A percentile compares a stretch with the other conserved stretches of the same genome.
These are phyloP conservation scores for Diutina mesorugosa DNA, from an alignment of 1,139 yeast species.

Conservation along the genomic window DNA sequence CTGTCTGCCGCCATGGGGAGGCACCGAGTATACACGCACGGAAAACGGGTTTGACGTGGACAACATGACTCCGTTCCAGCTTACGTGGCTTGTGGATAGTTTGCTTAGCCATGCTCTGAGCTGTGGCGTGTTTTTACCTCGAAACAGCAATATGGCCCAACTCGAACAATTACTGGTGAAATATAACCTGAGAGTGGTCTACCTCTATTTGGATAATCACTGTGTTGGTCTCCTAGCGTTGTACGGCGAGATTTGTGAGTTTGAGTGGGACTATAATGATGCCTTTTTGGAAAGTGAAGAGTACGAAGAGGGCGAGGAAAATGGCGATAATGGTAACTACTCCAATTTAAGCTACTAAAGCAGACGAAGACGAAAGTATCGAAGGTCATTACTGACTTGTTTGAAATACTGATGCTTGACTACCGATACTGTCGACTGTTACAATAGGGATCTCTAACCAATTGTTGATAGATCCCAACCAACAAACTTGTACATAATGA, in stretches of 20 bases:
- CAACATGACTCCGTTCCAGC: slow-evolving; percentile 34
- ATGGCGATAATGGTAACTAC: background rate
- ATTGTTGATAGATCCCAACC: too few species aligned
- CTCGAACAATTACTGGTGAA: slow-evolving; percentile 9
- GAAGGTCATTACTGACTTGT: too few species aligned
- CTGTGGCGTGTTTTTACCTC: slow-evolving; percentile 65
- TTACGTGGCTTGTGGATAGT: slow-evolving; percentile 30
- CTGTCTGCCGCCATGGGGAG: slow-evolving; percentile 97
- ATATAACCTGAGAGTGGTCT: slow-evolving; percentile 23
- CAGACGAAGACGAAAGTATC: too few species aligned
- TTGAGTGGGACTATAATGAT: background rate
- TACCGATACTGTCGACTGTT: too few species aligned
- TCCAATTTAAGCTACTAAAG: too few species aligned
- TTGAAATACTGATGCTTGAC: too few species aligned
- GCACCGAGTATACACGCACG: slow-evolving; percentile 45
- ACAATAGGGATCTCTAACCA: too few species aligned
- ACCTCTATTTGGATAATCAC: slow-evolving; percentile 27
- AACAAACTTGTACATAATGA: too few species aligned
- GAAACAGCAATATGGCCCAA: slow-evolving; percentile 51
- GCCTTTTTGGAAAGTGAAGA: background rate
- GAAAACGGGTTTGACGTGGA: slow-evolving; percentile 8
- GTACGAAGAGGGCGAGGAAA: background rate
- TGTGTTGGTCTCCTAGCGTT: slow-evolving; percentile 40
- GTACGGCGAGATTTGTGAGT: background rate
- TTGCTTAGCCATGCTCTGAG: slow-evolving; percentile 33